phyloP scores from a whole-genome alignment of 495 filamentous ascomycete genomes.

The Penicillium goetzii region DNA sequence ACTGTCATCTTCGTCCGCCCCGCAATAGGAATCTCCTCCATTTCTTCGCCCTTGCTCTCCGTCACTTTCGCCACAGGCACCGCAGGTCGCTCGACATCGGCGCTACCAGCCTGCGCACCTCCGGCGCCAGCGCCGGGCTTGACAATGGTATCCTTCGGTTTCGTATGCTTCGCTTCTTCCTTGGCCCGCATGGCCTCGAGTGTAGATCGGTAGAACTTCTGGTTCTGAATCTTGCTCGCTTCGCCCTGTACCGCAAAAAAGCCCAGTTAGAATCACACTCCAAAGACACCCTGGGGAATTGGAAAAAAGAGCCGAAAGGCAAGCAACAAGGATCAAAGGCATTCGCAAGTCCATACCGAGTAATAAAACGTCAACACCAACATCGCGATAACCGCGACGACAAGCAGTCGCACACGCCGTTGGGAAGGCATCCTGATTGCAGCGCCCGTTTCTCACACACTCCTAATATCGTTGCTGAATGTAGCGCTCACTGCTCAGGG shows the following conservation, averaged over 20 bases:
- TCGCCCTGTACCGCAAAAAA: constrained; percentile 41
- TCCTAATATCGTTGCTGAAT: not conserved
- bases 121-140: constrained; percentile 35
- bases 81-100: constrained; percentile 58
- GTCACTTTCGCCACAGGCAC: constrained; percentile 35
- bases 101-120: constrained; percentile 44
- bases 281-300: not conserved
- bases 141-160: constrained; percentile 37
- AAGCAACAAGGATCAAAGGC: not conserved
- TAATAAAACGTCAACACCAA: constrained; percentile 66
- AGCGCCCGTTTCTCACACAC: not conserved
- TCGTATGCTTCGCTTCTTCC: constrained; percentile 36
- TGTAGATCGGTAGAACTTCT: constrained; percentile 55
- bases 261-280: not conserved
- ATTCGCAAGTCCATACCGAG: constrained; percentile 44
- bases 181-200: constrained; percentile 52
- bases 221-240: constrained; percentile 46
- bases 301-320: not conserved
- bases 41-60: constrained; percentile 41
- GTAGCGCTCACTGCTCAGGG: not conserved
- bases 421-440: constrained; percentile 66
- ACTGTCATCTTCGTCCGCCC: constrained; percentile 67
- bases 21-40: constrained; percentile 60
- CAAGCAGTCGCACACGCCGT: constrained; percentile 65
- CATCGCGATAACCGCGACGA: constrained; percentile 58